These are phyloP conservation scores for Eimeria necatrix DNA, from an alignment of 169 alveolate genomes.

Conservation along the genomic window DNA sequence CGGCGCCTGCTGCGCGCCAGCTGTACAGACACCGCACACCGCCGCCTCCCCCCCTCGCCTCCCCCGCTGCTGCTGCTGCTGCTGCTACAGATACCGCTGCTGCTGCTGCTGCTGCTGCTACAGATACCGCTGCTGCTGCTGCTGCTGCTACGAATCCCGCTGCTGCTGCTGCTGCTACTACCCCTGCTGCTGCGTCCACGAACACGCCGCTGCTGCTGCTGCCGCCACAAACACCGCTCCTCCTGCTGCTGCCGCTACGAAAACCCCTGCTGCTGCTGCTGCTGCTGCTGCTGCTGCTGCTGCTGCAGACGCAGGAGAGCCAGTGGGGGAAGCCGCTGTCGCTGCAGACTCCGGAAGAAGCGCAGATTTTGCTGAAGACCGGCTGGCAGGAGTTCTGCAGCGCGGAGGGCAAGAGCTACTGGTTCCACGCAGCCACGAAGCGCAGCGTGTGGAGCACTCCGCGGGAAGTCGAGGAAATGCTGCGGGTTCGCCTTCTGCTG, in stretches of 20 bases:
- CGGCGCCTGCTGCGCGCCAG: too few relatives aligned
- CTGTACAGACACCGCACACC: not conserved
- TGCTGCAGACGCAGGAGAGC: slow-evolving; percentile 60
- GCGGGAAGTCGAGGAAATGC: slow-evolving; percentile 85
- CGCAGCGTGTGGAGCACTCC: slow-evolving; percentile 91
- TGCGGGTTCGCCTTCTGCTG: not conserved
- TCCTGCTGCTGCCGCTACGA: too few relatives aligned
- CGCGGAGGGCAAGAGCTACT: slow-evolving; percentile 90
- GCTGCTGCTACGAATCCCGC: too few relatives aligned
- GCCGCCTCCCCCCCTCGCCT: too few relatives aligned
- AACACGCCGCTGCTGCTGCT: too few relatives aligned
- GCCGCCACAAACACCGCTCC: too few relatives aligned
- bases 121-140: too few relatives aligned
- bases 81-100: too few relatives aligned
- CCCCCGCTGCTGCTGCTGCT: too few relatives aligned
- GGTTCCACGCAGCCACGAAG: slow-evolving; percentile 87
- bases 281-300: not conserved
- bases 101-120: too few relatives aligned
- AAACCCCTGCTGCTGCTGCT: too few relatives aligned
- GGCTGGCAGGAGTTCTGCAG: slow-evolving; percentile 89
- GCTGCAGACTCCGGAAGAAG: slow-evolving; percentile 80
- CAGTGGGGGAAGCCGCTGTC: slow-evolving; percentile 87
- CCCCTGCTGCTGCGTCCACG: too few relatives aligned
- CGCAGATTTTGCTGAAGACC: slow-evolving; percentile 37
- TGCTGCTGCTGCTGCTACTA: not conserved